Base-by-base conservation (phyloP, 2,329 filamentous ascomycete species). In the Phoma sp. region DNA sequence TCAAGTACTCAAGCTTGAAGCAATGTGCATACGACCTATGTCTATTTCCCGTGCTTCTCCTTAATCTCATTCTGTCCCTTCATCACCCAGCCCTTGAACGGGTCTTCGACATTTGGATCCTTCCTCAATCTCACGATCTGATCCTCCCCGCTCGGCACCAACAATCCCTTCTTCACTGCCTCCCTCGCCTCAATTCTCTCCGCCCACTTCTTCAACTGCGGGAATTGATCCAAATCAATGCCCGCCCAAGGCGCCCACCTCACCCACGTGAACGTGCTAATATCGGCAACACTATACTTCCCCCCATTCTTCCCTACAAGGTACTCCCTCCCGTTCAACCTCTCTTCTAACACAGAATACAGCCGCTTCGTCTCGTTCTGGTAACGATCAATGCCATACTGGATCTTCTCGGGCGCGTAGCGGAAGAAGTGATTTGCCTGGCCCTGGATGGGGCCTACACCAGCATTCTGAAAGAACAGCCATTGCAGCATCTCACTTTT, bases 351-450 rank as follows among this genome's bases (percentile, higher is more conserved):
- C 18, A 91, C 86, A 47, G 85, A 80, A 75, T 93, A 96, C 2
- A 96, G 79, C 1, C 91, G 85, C n/a, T 87, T 82, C 0, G 88
- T 90, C 77, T 96, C 91, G 68, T 91, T 93, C 69, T 81, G 78
- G 77, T 96, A 96, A 38, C 91, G 83, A 68, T 90, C 84, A 54
- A 93, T 85, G 47, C 88, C 90, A 71, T 96, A 95, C 67, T 86
- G 79, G 62, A 95, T 92, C 73, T 84, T 86, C 70, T 91, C 88
- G 0, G 89, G 88, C 1, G 90, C 90, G 67, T 95, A 95, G 48
- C 89, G 83, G 45, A 79, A 79, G 74, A 96, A 96, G 75, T 96
- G 90, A 74, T 93, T 69, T 9, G 90, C 83, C 72, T 95, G 89
- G 36, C 68, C 87, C 70, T 93, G 89, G 87, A 92, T 92, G 0